Conservation (phyloP, 805 yeast genomes). For the Saccharomycopsis sp. region DNA sequence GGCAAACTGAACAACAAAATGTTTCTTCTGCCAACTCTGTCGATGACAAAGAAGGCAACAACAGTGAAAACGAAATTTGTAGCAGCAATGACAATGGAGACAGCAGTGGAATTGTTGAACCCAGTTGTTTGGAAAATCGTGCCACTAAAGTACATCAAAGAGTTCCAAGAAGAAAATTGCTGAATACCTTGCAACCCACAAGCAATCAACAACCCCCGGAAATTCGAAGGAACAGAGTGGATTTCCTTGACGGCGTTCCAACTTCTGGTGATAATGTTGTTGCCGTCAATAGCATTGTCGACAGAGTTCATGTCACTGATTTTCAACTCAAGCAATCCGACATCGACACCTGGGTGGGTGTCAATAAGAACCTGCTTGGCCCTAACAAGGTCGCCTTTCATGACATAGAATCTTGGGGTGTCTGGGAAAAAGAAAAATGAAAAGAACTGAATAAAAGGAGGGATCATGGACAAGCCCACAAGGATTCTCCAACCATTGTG, state of each 20-base stretch:
- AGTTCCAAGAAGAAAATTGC: slow-evolving; percentile 94
- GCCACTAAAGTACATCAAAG: slow-evolving; percentile 89
- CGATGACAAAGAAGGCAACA: slow-evolving; percentile 80
- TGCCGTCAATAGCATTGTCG: slow-evolving; percentile 39
- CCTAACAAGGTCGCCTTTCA: slow-evolving; percentile 51
- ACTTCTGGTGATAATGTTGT: slow-evolving; percentile 38
- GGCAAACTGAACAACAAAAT: slow-evolving; percentile 76
- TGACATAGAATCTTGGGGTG: slow-evolving; percentile 83
- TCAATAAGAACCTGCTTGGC: slow-evolving; percentile 60
- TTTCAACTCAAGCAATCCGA: slow-evolving; percentile 53
- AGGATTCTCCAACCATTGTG: slow-evolving; percentile 87
- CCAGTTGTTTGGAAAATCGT: slow-evolving; percentile 90
- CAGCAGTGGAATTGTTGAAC: slow-evolving; percentile 83
- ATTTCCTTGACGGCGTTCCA: slow-evolving; percentile 55
- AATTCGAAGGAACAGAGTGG: slow-evolving; percentile 65
- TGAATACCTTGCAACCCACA: slow-evolving; percentile 94
- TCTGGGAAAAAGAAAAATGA: slow-evolving; percentile 86
- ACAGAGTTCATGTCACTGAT: slow-evolving; percentile 52
- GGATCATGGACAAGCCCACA: slow-evolving; percentile 84
- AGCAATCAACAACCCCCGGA: slow-evolving; percentile 80
- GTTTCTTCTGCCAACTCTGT: slow-evolving; percentile 77
- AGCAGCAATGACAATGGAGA: slow-evolving; percentile 88
- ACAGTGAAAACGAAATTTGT: slow-evolving; percentile 86
- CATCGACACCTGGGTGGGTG: slow-evolving; percentile 56
- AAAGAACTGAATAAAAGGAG: slow-evolving; percentile 68